Percentiles rank a stretch among this genome's conserved stretches.
Conservation (phyloP, 306 rosid species). For the Carpinus fangiana region DNA sequence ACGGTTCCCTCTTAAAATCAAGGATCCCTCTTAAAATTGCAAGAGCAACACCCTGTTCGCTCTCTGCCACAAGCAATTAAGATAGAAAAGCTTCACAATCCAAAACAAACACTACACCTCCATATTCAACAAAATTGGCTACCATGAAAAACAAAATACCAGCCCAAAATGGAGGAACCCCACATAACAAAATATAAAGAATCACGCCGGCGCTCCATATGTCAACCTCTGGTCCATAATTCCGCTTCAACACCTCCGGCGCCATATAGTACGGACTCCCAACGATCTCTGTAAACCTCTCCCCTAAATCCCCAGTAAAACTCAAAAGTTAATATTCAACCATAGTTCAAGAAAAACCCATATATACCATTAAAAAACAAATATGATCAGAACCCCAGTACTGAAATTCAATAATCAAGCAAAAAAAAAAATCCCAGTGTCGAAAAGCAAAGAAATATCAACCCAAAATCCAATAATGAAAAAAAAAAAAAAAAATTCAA, state of each 20-base stretch:
- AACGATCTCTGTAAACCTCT: constrained; percentile 78
- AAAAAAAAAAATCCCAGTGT: not conserved
- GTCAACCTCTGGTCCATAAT: constrained; percentile 84
- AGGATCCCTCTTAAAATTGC: constrained; percentile 93
- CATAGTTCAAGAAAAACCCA: not conserved
- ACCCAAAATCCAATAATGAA: no score
- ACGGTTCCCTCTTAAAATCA: constrained; percentile 97
- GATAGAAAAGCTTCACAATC: constrained; percentile 16
- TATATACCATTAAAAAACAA: not conserved
- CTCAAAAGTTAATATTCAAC: not conserved
- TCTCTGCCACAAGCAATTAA: constrained; percentile 49
- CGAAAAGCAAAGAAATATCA: not conserved
- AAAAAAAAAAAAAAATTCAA: not conserved
- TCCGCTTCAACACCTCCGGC: constrained; percentile 82
- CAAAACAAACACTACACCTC: constrained; percentile 6
- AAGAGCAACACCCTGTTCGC: constrained; percentile 94
- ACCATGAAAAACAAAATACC: constrained; percentile 35
- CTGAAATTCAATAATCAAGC: not conserved
- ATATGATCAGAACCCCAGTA: not conserved
- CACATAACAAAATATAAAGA: constrained; percentile 77
- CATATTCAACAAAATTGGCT: constrained; percentile 12
- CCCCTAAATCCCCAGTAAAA: constrained; percentile 40
- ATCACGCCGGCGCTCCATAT: constrained; percentile 90
- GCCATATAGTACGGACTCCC: constrained; percentile 97
- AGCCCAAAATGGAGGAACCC: constrained; percentile 97